Conservation (phyloP, 192 early-diverging fungal genomes). For the Coemansia sp. region DNA sequence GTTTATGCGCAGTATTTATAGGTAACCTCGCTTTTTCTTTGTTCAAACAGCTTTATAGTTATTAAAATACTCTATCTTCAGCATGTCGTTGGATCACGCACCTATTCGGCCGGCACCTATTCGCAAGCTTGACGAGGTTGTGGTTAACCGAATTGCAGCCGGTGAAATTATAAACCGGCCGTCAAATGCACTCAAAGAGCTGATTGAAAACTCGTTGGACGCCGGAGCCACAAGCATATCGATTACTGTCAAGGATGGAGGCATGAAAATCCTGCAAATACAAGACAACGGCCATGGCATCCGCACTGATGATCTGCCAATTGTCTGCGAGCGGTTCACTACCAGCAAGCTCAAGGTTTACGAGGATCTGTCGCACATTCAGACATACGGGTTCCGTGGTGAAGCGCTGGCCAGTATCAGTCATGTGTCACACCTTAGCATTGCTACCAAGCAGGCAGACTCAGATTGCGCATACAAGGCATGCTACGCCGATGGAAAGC, state of each 20-base stretch:
- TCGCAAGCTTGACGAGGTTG: slow-evolving; percentile 76
- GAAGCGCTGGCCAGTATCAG: slow-evolving; percentile 97
- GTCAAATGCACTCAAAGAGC: slow-evolving; percentile 94
- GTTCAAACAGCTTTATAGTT: not conserved
- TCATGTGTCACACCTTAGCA: slow-evolving; percentile 90
- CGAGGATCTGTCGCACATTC: slow-evolving; percentile 82
- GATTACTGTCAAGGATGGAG: slow-evolving; percentile 84
- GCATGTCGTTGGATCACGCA: not conserved
- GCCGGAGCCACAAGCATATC: slow-evolving; percentile 86
- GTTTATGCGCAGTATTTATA: no score
- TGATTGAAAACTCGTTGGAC: slow-evolving; percentile 96
- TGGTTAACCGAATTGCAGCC: slow-evolving; percentile 95
- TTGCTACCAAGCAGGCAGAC: slow-evolving; percentile 75
- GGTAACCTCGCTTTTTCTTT: not conserved
- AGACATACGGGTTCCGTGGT: slow-evolving; percentile 95
- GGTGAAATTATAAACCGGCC: slow-evolving; percentile 98
- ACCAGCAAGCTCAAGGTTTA: slow-evolving; percentile 87
- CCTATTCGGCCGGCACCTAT: slow-evolving; percentile 57
- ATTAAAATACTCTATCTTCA: not conserved
- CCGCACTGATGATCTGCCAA: slow-evolving; percentile 78
- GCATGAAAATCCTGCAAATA: slow-evolving; percentile 91
- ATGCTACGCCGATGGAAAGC: slow-evolving; percentile 81
- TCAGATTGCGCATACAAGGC: slow-evolving; percentile 78
- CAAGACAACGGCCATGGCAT: slow-evolving; percentile 96
- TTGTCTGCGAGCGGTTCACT: slow-evolving; percentile 95